phyloP scores from a whole-genome alignment of 306 rosid genomes.

The Hippophae gyantsensis region DNA sequence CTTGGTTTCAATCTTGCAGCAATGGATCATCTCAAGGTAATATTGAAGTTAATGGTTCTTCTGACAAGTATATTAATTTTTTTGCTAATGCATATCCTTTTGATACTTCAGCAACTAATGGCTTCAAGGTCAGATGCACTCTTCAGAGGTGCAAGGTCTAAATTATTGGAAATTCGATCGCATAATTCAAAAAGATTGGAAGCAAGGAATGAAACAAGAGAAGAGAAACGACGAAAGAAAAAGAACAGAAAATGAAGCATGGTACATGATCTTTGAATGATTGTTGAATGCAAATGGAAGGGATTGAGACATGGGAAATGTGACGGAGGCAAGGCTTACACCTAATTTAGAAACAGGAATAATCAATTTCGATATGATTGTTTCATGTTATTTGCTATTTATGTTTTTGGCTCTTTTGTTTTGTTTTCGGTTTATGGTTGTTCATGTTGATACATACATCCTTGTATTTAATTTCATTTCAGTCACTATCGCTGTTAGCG shows the following conservation, averaged over 20 bases:
- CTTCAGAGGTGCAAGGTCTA: slow-evolving; percentile 65
- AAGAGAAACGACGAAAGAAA: slow-evolving; percentile 42
- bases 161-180: slow-evolving; percentile 64
- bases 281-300: too few species aligned
- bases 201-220: slow-evolving; percentile 43
- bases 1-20: slow-evolving; percentile 90
- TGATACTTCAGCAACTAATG: slow-evolving; percentile 67
- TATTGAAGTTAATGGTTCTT: slow-evolving; percentile 1
- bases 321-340: too few species aligned
- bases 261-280: not conserved
- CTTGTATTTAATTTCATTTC: too few species aligned
- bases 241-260: slow-evolving; percentile 24
- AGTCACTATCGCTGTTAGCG: too few species aligned
- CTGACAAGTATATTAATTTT: not conserved
- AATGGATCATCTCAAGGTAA: slow-evolving; percentile 89
- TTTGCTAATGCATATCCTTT: slow-evolving; percentile 10
- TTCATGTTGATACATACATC: too few species aligned
- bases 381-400: too few species aligned
- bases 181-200: slow-evolving; percentile 58
- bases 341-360: too few species aligned
- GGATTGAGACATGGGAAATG: too few species aligned
- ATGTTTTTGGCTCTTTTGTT: too few species aligned
- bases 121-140: slow-evolving; percentile 73
- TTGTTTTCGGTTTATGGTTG: too few species aligned
- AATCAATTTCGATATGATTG: too few species aligned